Evolutionary conservation across 371 early-diverging fungal species (phyloP).

Genomic region (Funneliformis caledonium): DNA sequence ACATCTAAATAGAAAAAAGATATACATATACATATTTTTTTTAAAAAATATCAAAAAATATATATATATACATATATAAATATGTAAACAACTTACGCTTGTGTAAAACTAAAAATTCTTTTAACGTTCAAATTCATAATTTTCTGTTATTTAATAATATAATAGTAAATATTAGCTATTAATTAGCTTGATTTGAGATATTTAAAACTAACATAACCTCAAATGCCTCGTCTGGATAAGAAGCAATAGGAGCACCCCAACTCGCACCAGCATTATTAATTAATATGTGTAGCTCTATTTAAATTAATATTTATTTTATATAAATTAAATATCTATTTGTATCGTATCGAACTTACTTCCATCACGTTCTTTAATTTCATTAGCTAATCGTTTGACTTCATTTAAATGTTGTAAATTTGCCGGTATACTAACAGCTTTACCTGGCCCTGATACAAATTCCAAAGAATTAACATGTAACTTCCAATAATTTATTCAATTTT

Average conservation of each 20-base stretch:
- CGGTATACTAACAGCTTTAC: constrained; percentile 73
- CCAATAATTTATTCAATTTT: neutral
- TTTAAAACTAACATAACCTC: constrained; percentile 41
- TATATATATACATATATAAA: neutral
- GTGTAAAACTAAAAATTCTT: constrained; percentile 82
- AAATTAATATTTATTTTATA: neutral
- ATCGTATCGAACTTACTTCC: constrained; percentile 36
- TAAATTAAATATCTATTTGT: no score
- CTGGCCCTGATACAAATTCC: constrained; percentile 60
- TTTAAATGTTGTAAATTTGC: constrained; percentile 77
- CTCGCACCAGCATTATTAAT: constrained; percentile 37
- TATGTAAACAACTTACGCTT: constrained; percentile 56
- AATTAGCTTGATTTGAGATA: neutral
- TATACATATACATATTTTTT: neutral
- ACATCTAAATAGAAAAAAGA: neutral
- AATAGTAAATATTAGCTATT: neutral
- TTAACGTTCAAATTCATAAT: constrained; percentile 90
- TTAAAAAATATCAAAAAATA: neutral
- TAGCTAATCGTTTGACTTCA: constrained; percentile 67
- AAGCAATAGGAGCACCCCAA: constrained; percentile 32
- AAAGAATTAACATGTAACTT: neutral
- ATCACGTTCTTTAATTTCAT: constrained; percentile 65
- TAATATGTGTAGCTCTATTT: constrained; percentile 31
- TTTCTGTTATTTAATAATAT: constrained; percentile 52
- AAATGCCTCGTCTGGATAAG: constrained; percentile 25